These are phyloP conservation scores for Ustilago hordei DNA, from an alignment of 1,284 basidiomycete species.

Conservation along the genomic window DNA sequence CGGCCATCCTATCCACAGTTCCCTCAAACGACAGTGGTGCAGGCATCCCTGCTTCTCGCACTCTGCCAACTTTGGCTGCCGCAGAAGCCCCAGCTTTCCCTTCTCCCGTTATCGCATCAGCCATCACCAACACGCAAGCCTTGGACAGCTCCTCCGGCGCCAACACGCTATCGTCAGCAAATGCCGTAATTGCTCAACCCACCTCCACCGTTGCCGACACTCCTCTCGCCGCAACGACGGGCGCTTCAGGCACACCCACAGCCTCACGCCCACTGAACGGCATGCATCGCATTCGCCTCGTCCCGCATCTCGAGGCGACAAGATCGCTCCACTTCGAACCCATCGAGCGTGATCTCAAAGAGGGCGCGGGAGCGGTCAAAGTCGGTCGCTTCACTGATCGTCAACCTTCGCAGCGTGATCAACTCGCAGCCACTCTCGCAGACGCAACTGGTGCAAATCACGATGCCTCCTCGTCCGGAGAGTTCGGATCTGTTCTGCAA, in stretches of 20 bases:
- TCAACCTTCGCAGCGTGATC: constrained; percentile 34
- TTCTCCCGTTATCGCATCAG: constrained; percentile 9
- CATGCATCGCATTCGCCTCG: constrained; percentile 78
- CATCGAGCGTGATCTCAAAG: constrained; percentile 82
- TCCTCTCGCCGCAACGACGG: constrained; percentile 9
- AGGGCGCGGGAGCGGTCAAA: constrained; percentile 75
- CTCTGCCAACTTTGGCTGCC: constrained; percentile 18
- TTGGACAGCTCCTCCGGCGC: constrained; percentile 5
- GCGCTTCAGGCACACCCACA: constrained; percentile 7
- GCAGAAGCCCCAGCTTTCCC: constrained; percentile 8
- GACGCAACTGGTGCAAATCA: constrained; percentile 7
- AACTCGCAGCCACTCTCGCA: constrained; percentile 11
- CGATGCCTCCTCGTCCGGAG: constrained; percentile 17
- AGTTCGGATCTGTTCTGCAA: constrained; percentile 17
- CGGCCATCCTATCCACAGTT: constrained; percentile 3
- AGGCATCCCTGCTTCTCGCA: constrained; percentile 17
- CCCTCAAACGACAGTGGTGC: constrained; percentile 15
- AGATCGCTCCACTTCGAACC: constrained; percentile 92
- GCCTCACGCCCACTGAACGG: constrained; percentile 47
- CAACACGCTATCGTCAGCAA: constrained; percentile 5
- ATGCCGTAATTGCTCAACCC: neutral
- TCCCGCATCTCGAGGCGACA: constrained; percentile 90
- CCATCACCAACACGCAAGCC: neutral
- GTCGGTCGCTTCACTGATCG: constrained; percentile 91
- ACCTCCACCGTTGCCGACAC: constrained; percentile 15